A percentile compares a stretch with the other conserved stretches of the same genome.
Conservation (phyloP, 768 basidiomycete species). For the Hypsizygus marmoreus region DNA sequence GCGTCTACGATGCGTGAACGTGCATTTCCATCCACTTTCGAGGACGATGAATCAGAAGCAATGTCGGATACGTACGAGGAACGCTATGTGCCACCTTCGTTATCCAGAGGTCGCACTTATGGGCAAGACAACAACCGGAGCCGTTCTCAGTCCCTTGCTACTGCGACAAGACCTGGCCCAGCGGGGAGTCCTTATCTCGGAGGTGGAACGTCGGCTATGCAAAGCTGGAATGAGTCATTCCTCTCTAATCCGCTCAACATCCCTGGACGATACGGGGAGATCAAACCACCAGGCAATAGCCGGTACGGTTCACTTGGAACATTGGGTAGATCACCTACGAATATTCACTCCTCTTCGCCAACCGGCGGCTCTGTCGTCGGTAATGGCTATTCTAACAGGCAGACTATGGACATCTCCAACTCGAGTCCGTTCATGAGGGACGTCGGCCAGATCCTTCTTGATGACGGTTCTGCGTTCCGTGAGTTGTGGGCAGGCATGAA, state of each 20-base stretch:
- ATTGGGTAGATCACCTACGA: conserved; percentile 55
- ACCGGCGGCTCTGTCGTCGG: conserved; percentile 40
- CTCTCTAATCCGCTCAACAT: conserved; percentile 63
- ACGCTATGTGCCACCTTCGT: conserved; percentile 46
- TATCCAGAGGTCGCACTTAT: conserved; percentile 59
- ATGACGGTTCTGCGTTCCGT: conserved; percentile 71
- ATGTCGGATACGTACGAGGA: conserved; percentile 67
- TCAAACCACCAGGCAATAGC: conserved; percentile 61
- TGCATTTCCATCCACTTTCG: conserved; percentile 73
- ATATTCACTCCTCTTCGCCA: conserved; percentile 51
- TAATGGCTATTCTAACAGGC: conserved; percentile 50
- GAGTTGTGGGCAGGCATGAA: conserved; percentile 78
- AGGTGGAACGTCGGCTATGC: conserved; percentile 39
- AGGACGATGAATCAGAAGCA: conserved; percentile 76
- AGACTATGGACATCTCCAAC: conserved; percentile 60
- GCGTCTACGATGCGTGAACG: conserved; percentile 67
- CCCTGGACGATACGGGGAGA: conserved; percentile 58
- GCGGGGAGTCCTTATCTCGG: conserved; percentile 51
- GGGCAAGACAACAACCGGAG: conserved; percentile 68
- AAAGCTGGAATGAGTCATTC: conserved; percentile 63
- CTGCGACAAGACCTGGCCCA: conserved; percentile 52
- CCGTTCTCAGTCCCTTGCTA: conserved; percentile 75
- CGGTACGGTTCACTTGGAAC: conserved; percentile 67
- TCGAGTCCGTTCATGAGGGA: conserved; percentile 87
- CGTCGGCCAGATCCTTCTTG: conserved; percentile 74